These are phyloP conservation scores for Nicotiana paniculata DNA, from an alignment of 257 asterid genomes.

Conservation along the genomic window DNA sequence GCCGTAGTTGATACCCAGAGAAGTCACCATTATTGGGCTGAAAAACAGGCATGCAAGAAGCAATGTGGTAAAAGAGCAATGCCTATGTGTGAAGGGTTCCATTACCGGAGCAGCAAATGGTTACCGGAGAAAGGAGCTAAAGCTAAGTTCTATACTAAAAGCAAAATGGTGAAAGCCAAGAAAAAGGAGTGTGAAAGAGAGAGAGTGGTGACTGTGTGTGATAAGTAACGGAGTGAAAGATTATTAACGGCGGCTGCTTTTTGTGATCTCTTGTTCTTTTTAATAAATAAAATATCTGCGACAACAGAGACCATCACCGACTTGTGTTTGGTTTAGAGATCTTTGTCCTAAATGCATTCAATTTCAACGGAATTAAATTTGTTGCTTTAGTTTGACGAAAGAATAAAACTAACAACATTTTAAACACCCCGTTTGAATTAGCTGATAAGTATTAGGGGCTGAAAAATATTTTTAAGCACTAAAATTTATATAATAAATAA, in stretches of 20 bases:
- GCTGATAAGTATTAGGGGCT: too few species aligned
- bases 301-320: background rate
- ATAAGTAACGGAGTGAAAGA: background rate
- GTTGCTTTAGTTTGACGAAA: slow-evolving; percentile 5
- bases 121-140: background rate
- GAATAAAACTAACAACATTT: background rate
- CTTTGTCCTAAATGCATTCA: background rate
- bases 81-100: background rate
- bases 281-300: too few species aligned
- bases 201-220: background rate
- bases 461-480: too few species aligned
- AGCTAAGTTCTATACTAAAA: background rate
- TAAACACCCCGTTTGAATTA: too few species aligned
- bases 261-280: background rate
- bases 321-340: background rate
- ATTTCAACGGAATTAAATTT: background rate
- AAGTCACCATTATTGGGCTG: slow-evolving; percentile 19
- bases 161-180: background rate
- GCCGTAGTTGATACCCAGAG: slow-evolving; percentile 80
- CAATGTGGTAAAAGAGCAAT: background rate
- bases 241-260: background rate
- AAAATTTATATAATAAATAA: too few species aligned
- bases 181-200: background rate
- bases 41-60: background rate
- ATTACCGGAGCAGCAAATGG: background rate